phyloP scores from a whole-genome alignment of 371 early-diverging fungal genomes.

The Mortierella sp. region DNA sequence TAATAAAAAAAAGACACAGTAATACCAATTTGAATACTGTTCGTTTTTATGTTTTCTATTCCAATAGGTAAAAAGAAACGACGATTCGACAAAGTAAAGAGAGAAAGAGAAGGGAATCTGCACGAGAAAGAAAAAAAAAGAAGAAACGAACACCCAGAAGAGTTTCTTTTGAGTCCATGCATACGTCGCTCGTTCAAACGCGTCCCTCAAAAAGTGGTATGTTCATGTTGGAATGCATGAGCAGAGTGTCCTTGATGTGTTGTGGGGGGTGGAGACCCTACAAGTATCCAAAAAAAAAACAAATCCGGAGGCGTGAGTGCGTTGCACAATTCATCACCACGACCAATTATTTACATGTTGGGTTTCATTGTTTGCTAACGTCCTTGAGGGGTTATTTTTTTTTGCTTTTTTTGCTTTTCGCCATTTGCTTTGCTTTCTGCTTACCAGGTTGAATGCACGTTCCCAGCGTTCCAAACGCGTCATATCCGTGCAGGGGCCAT shows the following conservation, averaged over 20 bases:
- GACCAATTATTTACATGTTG: neutral
- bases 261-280: constrained; percentile 56
- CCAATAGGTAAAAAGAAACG: too few relatives aligned
- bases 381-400: too few relatives aligned
- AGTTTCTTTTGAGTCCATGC: neutral
- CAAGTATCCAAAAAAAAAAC: neutral
- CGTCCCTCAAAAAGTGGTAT: constrained; percentile 8
- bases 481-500: constrained; percentile 63
- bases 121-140: neutral
- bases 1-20: too few relatives aligned
- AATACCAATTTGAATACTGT: too few relatives aligned
- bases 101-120: too few relatives aligned
- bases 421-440: too few relatives aligned
- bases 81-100: too few relatives aligned
- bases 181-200: neutral
- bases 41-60: too few relatives aligned
- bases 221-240: constrained; percentile 9
- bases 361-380: too few relatives aligned
- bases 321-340: too few relatives aligned
- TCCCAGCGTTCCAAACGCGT: constrained; percentile 66
- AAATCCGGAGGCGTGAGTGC: neutral
- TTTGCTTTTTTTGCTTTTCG: too few relatives aligned
- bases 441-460: constrained; percentile 55
- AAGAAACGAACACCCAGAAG: too few relatives aligned
- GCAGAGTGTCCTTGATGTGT: constrained; percentile 42